A percentile compares a stretch with the other conserved stretches of the same genome.
These are phyloP conservation scores for Diplodia mutila DNA, from an alignment of 2,329 filamentous ascomycete species.

Conservation along the genomic window DNA sequence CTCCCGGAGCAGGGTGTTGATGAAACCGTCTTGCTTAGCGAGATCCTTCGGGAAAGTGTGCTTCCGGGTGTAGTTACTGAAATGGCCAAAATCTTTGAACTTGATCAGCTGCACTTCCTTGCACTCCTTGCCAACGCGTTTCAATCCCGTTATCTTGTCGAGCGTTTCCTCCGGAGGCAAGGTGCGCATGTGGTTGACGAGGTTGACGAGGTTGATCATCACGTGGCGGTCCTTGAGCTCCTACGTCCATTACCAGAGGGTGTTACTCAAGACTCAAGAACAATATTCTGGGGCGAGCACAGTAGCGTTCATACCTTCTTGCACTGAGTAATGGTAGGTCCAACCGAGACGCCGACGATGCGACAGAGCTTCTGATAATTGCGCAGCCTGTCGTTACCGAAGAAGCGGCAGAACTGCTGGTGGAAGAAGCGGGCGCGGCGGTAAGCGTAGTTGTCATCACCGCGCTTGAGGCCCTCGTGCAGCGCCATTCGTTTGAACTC, in stretches of 20 bases:
- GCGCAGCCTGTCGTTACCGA: slow-evolving; percentile 31
- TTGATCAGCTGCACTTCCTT: not conserved
- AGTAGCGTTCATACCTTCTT: slow-evolving; percentile 31
- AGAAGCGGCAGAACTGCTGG: slow-evolving; percentile 31
- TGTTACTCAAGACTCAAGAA: not conserved
- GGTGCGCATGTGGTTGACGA: slow-evolving; percentile 33
- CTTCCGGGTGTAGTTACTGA: not conserved
- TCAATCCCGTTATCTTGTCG: not conserved
- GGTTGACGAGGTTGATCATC: slow-evolving; percentile 32
- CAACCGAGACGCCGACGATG: slow-evolving; percentile 32
- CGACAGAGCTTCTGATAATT: slow-evolving; percentile 36
- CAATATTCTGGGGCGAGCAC: not conserved
- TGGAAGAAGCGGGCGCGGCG: slow-evolving; percentile 11
- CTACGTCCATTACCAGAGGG: slow-evolving; percentile 19
- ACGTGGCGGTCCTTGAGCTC: slow-evolving; percentile 26
- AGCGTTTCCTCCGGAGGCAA: slow-evolving; percentile 24
- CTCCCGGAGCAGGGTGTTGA: slow-evolving; percentile 30
- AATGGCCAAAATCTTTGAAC: not conserved
- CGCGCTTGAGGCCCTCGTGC: not conserved
- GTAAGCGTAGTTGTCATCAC: not conserved
- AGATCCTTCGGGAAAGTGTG: slow-evolving; percentile 29
- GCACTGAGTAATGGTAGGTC: slow-evolving; percentile 34
- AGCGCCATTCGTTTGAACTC: not conserved
- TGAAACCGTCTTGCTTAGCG: slow-evolving; percentile 35
- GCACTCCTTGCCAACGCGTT: not conserved